phyloP scores from a whole-genome alignment of 2,329 filamentous ascomycete species.

The Fusarium tricinctum region DNA sequence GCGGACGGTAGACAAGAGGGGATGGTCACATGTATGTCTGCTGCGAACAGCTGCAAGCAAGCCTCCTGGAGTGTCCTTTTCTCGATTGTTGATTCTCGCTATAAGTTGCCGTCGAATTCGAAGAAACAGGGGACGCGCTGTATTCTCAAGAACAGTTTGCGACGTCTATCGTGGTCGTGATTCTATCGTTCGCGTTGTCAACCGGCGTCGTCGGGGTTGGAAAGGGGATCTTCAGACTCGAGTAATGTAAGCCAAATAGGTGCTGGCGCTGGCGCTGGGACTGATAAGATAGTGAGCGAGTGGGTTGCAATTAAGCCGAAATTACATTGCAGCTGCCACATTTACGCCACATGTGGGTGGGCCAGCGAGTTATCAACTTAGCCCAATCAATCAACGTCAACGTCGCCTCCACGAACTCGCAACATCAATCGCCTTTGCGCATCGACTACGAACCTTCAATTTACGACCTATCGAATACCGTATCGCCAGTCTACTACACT shows the following conservation, averaged over 20 bases:
- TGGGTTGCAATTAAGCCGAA: conserved; percentile 49
- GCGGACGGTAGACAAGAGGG: conserved; percentile 36
- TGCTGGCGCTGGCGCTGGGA: not conserved
- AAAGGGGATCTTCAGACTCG: conserved; percentile 48
- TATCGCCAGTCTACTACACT: not conserved
- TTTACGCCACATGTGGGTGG: conserved; percentile 36
- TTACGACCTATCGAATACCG: not conserved
- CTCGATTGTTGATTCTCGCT: conserved; percentile 29
- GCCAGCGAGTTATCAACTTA: conserved; percentile 18
- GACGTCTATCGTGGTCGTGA: conserved; percentile 37
- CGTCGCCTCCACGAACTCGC: conserved; percentile 36
- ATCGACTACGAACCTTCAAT: conserved; percentile 8
- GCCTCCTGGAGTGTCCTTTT: conserved; percentile 41
- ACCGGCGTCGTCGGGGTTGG: conserved; percentile 47
- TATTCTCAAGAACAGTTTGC: conserved; percentile 15
- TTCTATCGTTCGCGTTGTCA: conserved; percentile 37
- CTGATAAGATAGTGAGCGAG: conserved; percentile 45
- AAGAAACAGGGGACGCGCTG: conserved; percentile 1
- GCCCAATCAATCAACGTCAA: conserved; percentile 32
- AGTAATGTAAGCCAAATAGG: conserved; percentile 46
- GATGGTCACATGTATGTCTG: conserved; percentile 49
- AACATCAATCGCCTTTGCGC: conserved; percentile 25
- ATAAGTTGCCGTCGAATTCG: conserved; percentile 5
- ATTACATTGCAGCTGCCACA: conserved; percentile 37
- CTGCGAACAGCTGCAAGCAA: conserved; percentile 39